These are phyloP conservation scores for Neurospora discreta DNA, from an alignment of 495 filamentous ascomycete species.

Conservation along the genomic window DNA sequence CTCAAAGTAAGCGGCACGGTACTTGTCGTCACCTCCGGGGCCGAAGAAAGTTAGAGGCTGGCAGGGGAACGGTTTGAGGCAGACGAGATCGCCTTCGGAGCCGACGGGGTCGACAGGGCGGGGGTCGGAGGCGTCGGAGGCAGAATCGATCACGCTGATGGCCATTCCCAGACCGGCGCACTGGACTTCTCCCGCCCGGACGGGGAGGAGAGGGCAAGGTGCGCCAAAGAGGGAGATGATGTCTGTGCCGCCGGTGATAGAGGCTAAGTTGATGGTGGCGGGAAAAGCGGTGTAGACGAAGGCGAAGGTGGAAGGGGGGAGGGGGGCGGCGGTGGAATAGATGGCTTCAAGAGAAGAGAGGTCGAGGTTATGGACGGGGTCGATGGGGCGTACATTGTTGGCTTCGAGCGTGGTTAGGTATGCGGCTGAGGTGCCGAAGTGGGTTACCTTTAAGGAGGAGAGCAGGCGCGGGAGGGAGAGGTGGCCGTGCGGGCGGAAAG, in stretches of 20 bases:
- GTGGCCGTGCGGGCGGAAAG: constrained; percentile 50
- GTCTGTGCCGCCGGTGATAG: constrained; percentile 84
- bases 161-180: constrained; percentile 86
- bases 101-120: constrained; percentile 39
- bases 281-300: constrained; percentile 81
- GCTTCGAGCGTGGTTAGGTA: constrained; percentile 90
- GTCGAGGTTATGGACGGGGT: constrained; percentile 33
- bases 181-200: constrained; percentile 83
- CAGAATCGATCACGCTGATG: constrained; percentile 61
- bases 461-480: constrained; percentile 31
- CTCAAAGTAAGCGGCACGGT: constrained; percentile 79
- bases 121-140: constrained; percentile 25
- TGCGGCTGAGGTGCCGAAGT: constrained; percentile 87
- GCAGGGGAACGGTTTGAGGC: constrained; percentile 74
- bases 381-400: constrained; percentile 52
- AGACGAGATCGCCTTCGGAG: constrained; percentile 84
- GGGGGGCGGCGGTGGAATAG: constrained; percentile 84
- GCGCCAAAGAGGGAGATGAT: constrained; percentile 91
- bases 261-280: constrained; percentile 61
- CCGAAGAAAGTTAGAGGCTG: constrained; percentile 89
- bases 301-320: constrained; percentile 85
- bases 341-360: constrained; percentile 59
- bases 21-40: constrained; percentile 54
- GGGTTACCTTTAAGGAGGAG: constrained; percentile 50
- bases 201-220: constrained; percentile 74